A percentile compares a stretch with the other conserved stretches of the same genome.
Evolutionary conservation across 2,329 filamentous ascomycete genomes (phyloP).

Genomic region (Phialemoniopsis sp.): DNA sequence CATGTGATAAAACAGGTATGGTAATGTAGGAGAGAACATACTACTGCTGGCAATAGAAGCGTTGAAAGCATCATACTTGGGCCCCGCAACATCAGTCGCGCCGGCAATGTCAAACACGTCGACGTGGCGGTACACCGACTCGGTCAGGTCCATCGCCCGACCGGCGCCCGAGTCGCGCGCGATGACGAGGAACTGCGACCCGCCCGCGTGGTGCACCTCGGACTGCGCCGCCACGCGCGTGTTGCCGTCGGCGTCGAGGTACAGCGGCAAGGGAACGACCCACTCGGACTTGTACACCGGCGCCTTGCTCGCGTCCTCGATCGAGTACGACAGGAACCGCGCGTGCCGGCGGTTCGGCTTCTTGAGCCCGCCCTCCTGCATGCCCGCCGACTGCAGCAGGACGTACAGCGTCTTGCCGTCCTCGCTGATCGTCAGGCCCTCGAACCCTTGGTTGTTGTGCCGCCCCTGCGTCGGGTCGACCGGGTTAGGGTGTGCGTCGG

Average conservation of each 20-base stretch:
- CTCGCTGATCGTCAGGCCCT: constrained; percentile 60
- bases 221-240: constrained; percentile 60
- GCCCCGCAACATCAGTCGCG: constrained; percentile 57
- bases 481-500: constrained; percentile 42
- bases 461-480: constrained; percentile 57
- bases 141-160: constrained; percentile 44
- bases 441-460: constrained; percentile 72
- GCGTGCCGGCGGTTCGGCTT: constrained; percentile 45
- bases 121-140: constrained; percentile 61
- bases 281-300: constrained; percentile 56
- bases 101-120: constrained; percentile 63
- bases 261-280: constrained; percentile 61
- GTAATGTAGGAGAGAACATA: background rate
- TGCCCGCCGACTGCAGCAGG: constrained; percentile 61
- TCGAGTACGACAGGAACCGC: constrained; percentile 61
- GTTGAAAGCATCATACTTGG: constrained; percentile 26
- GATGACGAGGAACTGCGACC: constrained; percentile 63
- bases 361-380: constrained; percentile 34
- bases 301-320: constrained; percentile 32
- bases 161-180: constrained; percentile 60
- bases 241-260: constrained; percentile 43
- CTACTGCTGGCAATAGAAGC: constrained; percentile 14
- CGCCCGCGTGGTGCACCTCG: constrained; percentile 61
- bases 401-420: constrained; percentile 62
- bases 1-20: background rate